Conservation (phyloP, 345 rosid species). For the Cardamine resedifolia region DNA sequence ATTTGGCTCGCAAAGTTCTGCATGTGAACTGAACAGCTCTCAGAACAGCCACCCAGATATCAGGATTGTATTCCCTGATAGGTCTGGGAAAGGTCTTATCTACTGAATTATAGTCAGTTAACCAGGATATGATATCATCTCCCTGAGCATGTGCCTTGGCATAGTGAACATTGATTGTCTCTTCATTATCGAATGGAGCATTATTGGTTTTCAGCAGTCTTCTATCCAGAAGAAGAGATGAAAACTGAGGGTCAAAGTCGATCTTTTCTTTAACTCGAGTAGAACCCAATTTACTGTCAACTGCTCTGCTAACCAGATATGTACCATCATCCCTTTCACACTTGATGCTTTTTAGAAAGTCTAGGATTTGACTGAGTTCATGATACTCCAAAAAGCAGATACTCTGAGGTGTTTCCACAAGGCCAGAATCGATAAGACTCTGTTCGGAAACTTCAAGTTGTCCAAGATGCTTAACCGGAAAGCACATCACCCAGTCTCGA, state of each 20-base stretch:
- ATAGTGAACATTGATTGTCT: conserved; percentile 14
- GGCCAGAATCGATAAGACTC: not conserved
- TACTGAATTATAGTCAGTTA: conserved; percentile 9
- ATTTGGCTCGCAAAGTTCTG: conserved; percentile 22
- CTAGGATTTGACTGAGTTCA: conserved; percentile 22
- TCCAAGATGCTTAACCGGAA: not conserved
- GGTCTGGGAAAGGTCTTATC: too few relatives aligned
- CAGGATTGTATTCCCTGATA: too few relatives aligned
- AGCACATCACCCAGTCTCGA: conserved; percentile 19
- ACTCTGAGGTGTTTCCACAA: conserved; percentile 25
- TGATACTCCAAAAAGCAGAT: conserved; percentile 25
- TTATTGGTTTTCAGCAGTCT: conserved; percentile 4
- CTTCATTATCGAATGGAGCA: conserved; percentile 17
- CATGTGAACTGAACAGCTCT: too few relatives aligned
- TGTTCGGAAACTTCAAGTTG: conserved; percentile 19
- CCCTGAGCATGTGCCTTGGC: conserved; percentile 19
- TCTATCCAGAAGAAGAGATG: conserved; percentile 29
- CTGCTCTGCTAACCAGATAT: conserved; percentile 13
- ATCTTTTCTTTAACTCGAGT: conserved; percentile 23
- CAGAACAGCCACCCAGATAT: too few relatives aligned
- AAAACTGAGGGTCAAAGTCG: conserved; percentile 15
- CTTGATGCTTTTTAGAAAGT: not conserved
- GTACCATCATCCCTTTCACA: conserved; percentile 26
- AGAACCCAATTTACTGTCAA: not conserved
- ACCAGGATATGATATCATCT: conserved; percentile 33